Evolutionary conservation across 2,329 filamentous ascomycete species (phyloP), one percentile per base, ranked within the genome.

Genomic region (Dactylonectria estremocensis): DNA sequence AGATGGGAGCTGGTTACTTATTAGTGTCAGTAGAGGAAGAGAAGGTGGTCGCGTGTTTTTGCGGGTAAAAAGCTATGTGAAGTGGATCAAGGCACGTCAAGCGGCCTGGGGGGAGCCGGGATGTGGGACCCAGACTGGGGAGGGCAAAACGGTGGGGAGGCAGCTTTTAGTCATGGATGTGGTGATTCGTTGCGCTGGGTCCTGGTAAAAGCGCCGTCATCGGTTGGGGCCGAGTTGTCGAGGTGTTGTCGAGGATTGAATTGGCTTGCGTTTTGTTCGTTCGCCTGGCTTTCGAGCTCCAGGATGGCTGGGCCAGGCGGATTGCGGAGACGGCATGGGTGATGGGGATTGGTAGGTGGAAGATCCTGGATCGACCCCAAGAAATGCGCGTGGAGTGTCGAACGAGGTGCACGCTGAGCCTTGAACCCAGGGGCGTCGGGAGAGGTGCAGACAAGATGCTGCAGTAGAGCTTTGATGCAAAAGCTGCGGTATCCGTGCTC

Each of bases 21-120:
- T 73, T 61, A 68, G 65, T 58, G 73, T 75, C 70, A 75, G 73
- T 69, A 62, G 61, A 63, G 53, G 64, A 70, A 62, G 64, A 69
- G 52, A 58, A 70, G 54, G 52, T 66, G 67, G 72, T 76, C 74
- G 74, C 74, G 65, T 76, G 72, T 76, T 76, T 75, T 74, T 74
- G 74, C 73, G 72, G 73, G 66, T 69, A 75, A 74, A 74, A 74
- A 67, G 67, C 61, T 64, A 66, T 69, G 69, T 55, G 37, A 63
- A 65, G 74, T 76, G 74, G 74, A 76, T 68, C 74, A 64, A 69
- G 61, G 58, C 64, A 71, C 59, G 64, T 70, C 66, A 67, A 71
- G 73, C 71, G 68, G 65, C 59, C 55, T 76, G 73, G 64, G 71
- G 73, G 70, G 69, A 67, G 49, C 70, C 68, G 71, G 74, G 71